phyloP scores from a whole-genome alignment of 495 filamentous ascomycete genomes.

The Staphylotrichum tortipilum region DNA sequence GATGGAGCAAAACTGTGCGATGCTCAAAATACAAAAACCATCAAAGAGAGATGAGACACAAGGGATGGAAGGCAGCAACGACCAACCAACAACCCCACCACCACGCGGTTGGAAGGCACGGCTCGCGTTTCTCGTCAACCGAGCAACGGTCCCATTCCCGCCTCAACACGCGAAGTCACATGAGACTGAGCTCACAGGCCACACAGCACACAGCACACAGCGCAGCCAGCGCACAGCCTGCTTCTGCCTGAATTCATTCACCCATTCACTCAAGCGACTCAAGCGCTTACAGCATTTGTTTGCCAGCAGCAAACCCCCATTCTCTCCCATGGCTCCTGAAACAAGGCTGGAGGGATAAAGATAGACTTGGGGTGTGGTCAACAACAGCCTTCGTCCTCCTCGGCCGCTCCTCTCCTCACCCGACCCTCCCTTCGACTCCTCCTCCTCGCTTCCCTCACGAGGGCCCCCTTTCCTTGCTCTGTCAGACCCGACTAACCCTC shows the following conservation, averaged over 20 bases:
- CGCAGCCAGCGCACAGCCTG: not conserved
- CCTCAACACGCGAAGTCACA: slow-evolving; percentile 3
- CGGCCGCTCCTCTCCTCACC: not conserved
- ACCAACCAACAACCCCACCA: not conserved
- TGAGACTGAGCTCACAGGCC: not conserved
- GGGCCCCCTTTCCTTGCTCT: not conserved
- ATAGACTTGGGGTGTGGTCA: not conserved
- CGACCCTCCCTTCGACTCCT: not conserved
- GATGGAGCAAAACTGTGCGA: not conserved
- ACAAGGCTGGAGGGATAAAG: not conserved
- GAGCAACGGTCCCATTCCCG: slow-evolving; percentile 3
- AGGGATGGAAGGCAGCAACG: not conserved
- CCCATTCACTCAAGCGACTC: too few species aligned
- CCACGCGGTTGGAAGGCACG: slow-evolving; percentile 3
- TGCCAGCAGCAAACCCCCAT: too few species aligned
- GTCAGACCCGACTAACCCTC: not conserved
- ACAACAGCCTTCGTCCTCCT: not conserved
- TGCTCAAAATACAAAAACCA: not conserved
- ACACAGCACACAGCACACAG: too few species aligned
- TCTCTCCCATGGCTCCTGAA: not conserved
- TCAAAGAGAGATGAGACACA: not conserved
- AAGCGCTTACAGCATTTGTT: too few species aligned
- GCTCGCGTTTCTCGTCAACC: slow-evolving; percentile 6
- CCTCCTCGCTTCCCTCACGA: not conserved
- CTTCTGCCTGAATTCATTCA: not conserved